Evolutionary conservation across 768 basidiomycete species (phyloP).

Genomic region (Auriculariales sp.): DNA sequence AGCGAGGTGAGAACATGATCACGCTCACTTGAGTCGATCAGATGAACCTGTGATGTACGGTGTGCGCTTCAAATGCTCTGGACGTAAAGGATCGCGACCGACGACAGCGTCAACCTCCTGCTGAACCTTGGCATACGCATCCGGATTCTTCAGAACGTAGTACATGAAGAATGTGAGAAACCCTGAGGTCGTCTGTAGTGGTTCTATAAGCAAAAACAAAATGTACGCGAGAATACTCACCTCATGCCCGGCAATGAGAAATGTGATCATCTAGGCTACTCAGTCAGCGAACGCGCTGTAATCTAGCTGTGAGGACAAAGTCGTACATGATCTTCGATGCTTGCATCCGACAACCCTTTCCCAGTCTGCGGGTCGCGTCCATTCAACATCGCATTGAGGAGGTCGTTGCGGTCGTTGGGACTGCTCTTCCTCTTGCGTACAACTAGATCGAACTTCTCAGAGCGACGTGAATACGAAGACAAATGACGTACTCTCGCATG

Average conservation of each 20-base stretch:
- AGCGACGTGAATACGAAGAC: conserved; percentile 14
- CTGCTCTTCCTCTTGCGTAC: conserved; percentile 23
- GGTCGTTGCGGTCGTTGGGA: conserved; percentile 25
- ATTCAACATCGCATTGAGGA: conserved; percentile 30
- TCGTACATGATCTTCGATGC: conserved; percentile 14
- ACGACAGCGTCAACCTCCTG: conserved; percentile 32
- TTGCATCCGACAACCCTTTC: conserved; percentile 10
- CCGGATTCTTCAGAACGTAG: conserved; percentile 29
- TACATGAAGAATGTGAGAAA: conserved; percentile 29
- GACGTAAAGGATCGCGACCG: conserved; percentile 21
- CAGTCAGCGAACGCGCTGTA: conserved; percentile 25
- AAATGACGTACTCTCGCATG: conserved; percentile 20
- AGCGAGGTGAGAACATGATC: not conserved
- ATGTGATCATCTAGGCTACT: conserved; percentile 36
- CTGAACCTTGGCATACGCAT: conserved; percentile 29
- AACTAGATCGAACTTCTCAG: conserved; percentile 25
- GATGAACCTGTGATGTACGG: conserved; percentile 26
- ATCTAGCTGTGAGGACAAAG: conserved; percentile 16
- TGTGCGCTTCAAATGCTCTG: conserved; percentile 27
- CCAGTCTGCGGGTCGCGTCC: conserved; percentile 32
- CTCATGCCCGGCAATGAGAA: conserved; percentile 27
- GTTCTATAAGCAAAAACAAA: not conserved
- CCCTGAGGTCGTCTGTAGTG: conserved; percentile 4
- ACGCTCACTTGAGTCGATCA: not conserved
- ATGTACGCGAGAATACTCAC: conserved; percentile 19